A percentile compares a stretch with the other conserved stretches of the same genome.
Evolutionary conservation across 148 eudicot species (phyloP).

Genomic region (Amaranthus hypochondriacus): DNA sequence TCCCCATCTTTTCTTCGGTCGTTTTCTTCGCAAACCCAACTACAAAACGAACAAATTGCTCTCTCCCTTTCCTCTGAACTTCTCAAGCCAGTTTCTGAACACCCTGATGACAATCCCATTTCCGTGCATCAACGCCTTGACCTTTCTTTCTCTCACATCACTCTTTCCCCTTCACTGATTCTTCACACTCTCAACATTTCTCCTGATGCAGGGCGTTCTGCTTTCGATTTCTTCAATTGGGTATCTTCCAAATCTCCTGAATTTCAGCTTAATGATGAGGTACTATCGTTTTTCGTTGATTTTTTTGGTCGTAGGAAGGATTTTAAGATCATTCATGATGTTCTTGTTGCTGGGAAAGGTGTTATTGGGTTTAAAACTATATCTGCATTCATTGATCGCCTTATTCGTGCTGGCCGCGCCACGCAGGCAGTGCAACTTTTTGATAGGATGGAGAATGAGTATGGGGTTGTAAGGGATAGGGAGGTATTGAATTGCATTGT

Average conservation of each 20-base stretch:
- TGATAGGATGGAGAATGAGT: slow-evolving; percentile 64
- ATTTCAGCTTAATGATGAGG: slow-evolving; percentile 40
- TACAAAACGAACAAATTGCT: slow-evolving; percentile 29
- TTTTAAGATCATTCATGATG: slow-evolving; percentile 54
- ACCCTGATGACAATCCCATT: slow-evolving; percentile 25
- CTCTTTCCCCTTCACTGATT: slow-evolving; percentile 37
- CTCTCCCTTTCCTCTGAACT: slow-evolving; percentile 57
- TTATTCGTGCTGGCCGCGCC: slow-evolving; percentile 67
- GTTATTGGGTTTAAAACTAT: slow-evolving; percentile 39
- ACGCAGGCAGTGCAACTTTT: slow-evolving; percentile 51
- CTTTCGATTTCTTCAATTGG: slow-evolving; percentile 59
- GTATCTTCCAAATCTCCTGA: slow-evolving; percentile 33
- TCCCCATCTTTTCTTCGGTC: slow-evolving; percentile 6
- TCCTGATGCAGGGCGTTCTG: slow-evolving; percentile 47
- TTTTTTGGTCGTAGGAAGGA: slow-evolving; percentile 72
- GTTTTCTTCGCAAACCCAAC: slow-evolving; percentile 12
- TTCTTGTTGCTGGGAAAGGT: slow-evolving; percentile 39
- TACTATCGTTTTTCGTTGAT: slow-evolving; percentile 44
- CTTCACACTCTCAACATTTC: slow-evolving; percentile 47
- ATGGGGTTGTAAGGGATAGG: slow-evolving; percentile 50
- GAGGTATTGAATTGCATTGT: slow-evolving; percentile 49
- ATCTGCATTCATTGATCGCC: slow-evolving; percentile 41
- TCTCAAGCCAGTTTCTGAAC: slow-evolving; percentile 26
- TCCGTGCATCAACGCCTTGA: slow-evolving; percentile 54
- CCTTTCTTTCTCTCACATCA: slow-evolving; percentile 64